These are phyloP conservation scores for Polyporus arcularius DNA, from an alignment of 768 basidiomycete species.

Conservation along the genomic window DNA sequence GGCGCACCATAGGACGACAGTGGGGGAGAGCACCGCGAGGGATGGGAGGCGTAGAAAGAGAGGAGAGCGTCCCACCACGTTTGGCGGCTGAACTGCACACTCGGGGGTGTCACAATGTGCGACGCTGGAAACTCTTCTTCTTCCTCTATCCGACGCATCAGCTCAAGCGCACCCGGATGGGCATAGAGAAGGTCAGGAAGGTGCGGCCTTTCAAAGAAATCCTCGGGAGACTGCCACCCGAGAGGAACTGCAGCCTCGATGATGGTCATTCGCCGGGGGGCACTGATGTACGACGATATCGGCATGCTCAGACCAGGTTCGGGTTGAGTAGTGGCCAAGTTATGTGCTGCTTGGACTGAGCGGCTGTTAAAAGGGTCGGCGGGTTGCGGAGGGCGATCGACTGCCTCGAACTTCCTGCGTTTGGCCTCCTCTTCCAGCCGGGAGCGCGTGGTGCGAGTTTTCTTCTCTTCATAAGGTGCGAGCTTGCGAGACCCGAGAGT, in stretches of 20 bases:
- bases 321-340: neutral
- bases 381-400: neutral
- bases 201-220: slow-evolving; percentile 7
- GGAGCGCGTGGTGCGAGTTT: slow-evolving; percentile 32
- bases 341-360: neutral
- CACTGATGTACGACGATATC: too few species aligned
- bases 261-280: too few species aligned
- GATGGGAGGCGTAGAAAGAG: slow-evolving; percentile 42
- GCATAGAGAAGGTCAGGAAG: slow-evolving; percentile 9
- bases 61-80: slow-evolving; percentile 80
- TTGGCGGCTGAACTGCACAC: slow-evolving; percentile 64
- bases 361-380: neutral
- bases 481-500: slow-evolving; percentile 75
- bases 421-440: slow-evolving; percentile 12
- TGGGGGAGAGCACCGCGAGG: slow-evolving; percentile 4
- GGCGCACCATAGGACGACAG: slow-evolving; percentile 14
- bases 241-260: too few species aligned
- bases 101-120: slow-evolving; percentile 46
- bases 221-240: neutral
- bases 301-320: neutral
- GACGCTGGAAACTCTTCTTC: neutral
- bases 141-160: slow-evolving; percentile 13
- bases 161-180: slow-evolving; percentile 24
- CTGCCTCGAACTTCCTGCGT: slow-evolving; percentile 4
- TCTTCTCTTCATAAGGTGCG: slow-evolving; percentile 23